phyloP scores from a whole-genome alignment of 1,284 basidiomycete species.

The Marasmius oreades region DNA sequence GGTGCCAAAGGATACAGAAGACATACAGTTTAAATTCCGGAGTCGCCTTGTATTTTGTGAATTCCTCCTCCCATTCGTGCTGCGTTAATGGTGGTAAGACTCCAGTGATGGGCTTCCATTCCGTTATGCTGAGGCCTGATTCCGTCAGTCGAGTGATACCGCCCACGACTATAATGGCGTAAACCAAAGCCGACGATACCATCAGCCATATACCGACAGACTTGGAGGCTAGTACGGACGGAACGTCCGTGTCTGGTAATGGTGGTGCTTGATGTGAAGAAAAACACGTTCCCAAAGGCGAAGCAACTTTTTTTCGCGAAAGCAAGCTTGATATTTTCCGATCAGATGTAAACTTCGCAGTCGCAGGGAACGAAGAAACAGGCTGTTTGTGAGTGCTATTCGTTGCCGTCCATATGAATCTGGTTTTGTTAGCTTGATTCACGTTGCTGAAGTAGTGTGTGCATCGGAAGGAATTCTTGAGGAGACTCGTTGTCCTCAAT shows the following conservation, averaged over 20 bases:
- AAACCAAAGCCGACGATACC: constrained; percentile 79
- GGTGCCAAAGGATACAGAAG: neutral
- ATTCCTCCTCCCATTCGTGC: constrained; percentile 86
- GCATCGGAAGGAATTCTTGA: constrained; percentile 3
- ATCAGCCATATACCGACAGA: constrained; percentile 83
- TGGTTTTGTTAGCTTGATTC: neutral
- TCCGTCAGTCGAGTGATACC: constrained; percentile 97
- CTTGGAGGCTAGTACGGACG: constrained; percentile 67
- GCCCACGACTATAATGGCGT: constrained; percentile 92
- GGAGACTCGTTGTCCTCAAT: constrained; percentile 9
- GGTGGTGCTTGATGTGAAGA: constrained; percentile 12
- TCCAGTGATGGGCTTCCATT: constrained; percentile 96
- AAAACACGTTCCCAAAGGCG: neutral
- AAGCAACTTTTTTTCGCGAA: neutral
- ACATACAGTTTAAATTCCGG: constrained; percentile 94
- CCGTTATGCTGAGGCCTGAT: constrained; percentile 95
- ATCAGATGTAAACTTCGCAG: neutral
- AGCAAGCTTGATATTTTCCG: neutral
- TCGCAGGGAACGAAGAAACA: neutral
- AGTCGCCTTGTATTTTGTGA: constrained; percentile 92
- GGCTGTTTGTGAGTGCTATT: neutral
- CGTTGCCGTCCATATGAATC: neutral
- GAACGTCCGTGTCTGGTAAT: constrained; percentile 18
- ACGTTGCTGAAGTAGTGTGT: neutral
- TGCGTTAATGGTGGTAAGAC: constrained; percentile 79